phyloP scores from a whole-genome alignment of 257 asterid species.

The Nicotiana tabacum region DNA sequence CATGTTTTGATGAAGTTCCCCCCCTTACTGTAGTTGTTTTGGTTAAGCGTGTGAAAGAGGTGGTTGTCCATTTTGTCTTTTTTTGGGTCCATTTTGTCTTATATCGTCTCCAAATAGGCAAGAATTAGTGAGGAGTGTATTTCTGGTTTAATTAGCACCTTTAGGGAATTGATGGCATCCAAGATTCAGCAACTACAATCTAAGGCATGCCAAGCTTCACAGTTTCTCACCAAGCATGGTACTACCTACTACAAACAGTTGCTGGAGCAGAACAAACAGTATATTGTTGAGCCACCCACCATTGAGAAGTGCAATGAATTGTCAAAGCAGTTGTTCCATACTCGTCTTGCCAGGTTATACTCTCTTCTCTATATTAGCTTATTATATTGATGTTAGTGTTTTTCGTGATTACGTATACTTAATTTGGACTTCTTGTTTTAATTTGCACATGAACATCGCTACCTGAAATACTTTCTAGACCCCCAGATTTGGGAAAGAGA shows the following conservation, averaged over 20 bases:
- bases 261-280: slow-evolving; percentile 61
- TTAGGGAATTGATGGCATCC: slow-evolving; percentile 35
- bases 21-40: no score
- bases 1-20: no score
- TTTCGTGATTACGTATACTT: neutral
- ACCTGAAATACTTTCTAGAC: neutral
- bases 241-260: slow-evolving; percentile 50
- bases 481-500: neutral
- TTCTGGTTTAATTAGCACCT: neutral
- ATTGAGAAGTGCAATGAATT: slow-evolving; percentile 55
- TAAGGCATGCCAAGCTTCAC: slow-evolving; percentile 52
- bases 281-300: slow-evolving; percentile 56
- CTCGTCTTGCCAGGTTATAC: slow-evolving; percentile 66
- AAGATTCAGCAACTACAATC: slow-evolving; percentile 52
- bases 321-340: slow-evolving; percentile 54
- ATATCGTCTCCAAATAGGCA: no score
- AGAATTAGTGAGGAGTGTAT: no score
- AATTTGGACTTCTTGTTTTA: neutral
- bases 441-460: neutral
- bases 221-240: slow-evolving; percentile 50
- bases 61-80: no score
- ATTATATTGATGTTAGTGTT: neutral
- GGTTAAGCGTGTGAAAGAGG: neutral
- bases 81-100: no score
- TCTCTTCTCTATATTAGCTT: neutral